Evolutionary conservation across 2,329 filamentous ascomycete species (phyloP).

Genomic region (Elsinoe ampelina): DNA sequence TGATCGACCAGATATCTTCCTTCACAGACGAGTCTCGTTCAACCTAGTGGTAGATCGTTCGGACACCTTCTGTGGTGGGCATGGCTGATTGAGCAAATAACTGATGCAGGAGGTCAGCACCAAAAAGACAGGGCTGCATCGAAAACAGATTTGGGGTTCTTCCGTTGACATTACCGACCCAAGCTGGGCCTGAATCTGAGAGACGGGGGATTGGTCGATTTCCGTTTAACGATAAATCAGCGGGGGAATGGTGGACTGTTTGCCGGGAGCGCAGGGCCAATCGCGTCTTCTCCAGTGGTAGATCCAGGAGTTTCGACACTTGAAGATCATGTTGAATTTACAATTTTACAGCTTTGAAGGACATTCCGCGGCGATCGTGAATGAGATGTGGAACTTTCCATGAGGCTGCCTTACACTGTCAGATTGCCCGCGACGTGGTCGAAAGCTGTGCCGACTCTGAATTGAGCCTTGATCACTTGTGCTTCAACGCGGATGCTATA

Average conservation of each 20-base stretch:
- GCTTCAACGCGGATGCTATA: no score
- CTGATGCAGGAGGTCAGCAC: neutral
- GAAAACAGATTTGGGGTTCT: neutral
- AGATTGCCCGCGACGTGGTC: no score
- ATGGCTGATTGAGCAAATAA: neutral
- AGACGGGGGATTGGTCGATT: neutral
- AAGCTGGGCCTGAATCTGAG: neutral
- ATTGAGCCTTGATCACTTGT: no score
- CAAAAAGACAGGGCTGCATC: neutral
- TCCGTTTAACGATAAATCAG: neutral
- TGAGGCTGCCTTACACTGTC: no score
- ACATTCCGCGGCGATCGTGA: neutral
- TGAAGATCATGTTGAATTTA: neutral
- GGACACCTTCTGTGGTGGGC: neutral
- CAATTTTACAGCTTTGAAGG: neutral
- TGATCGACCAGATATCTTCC: neutral
- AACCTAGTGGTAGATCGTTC: neutral
- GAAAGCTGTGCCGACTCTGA: no score
- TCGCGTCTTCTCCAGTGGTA: neutral
- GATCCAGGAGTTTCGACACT: neutral
- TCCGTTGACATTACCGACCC: neutral
- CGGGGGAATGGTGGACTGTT: neutral
- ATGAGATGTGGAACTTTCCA: no score
- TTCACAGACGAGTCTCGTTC: neutral
- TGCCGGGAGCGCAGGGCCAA: neutral